A percentile compares a stretch with the other conserved stretches of the same genome.
Evolutionary conservation across 140 eudicot genomes (phyloP).

Genomic region (Ambrosia hybrid): DNA sequence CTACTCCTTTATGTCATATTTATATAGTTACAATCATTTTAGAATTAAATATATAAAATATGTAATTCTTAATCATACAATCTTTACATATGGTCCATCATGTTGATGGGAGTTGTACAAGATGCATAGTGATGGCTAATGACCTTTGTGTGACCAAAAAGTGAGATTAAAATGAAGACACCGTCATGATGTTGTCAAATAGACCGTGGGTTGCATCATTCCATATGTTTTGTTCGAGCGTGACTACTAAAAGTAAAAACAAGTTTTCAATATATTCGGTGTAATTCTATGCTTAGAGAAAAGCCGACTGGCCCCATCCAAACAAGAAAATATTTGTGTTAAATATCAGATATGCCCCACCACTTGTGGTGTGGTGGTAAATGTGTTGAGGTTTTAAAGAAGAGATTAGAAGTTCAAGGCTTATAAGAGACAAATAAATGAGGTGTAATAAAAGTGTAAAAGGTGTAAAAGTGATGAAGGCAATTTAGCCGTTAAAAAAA

Average conservation of each 20-base stretch:
- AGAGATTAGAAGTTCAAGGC: too few relatives aligned
- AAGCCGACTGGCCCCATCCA: neutral
- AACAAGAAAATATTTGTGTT: neutral
- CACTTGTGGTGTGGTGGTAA: too few relatives aligned
- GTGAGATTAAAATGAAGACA: constrained; percentile 30
- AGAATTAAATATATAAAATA: too few relatives aligned
- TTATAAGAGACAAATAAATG: too few relatives aligned
- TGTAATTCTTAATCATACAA: too few relatives aligned
- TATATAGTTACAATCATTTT: too few relatives aligned
- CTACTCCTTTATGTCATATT: too few relatives aligned
- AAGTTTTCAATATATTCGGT: constrained; percentile 8
- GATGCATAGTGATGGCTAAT: constrained; percentile 28
- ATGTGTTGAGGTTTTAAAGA: too few relatives aligned
- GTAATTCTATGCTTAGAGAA: neutral
- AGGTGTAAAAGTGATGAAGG: too few relatives aligned
- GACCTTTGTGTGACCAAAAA: constrained; percentile 31
- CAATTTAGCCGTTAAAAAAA: too few relatives aligned
- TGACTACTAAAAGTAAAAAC: constrained; percentile 25
- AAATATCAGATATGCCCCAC: too few relatives aligned
- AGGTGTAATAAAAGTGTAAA: too few relatives aligned
- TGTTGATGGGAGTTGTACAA: constrained; percentile 15
- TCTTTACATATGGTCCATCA: neutral
- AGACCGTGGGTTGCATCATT: constrained; percentile 27
- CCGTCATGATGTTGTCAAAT: constrained; percentile 38
- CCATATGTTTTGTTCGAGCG: constrained; percentile 23